Percentiles rank a stretch among this genome's conserved stretches.
These are phyloP conservation scores for Trifolium subterraneum DNA, from an alignment of 306 rosid species.

Conservation along the genomic window DNA sequence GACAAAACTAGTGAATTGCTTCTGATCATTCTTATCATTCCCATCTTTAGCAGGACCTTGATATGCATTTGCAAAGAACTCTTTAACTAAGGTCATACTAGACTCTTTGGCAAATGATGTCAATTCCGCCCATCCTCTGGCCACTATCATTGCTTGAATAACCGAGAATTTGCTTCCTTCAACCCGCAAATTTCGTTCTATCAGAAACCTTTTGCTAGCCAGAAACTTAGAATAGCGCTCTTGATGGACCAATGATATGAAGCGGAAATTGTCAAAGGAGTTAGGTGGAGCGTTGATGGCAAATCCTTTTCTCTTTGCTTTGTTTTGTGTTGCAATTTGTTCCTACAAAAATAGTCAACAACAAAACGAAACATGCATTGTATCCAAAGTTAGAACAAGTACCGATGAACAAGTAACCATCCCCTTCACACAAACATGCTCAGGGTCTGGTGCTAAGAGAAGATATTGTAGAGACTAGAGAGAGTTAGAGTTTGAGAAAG, in stretches of 20 bases:
- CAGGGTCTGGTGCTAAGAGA: not conserved
- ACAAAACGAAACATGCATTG: not conserved
- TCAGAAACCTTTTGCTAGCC: not conserved
- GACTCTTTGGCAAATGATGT: not conserved
- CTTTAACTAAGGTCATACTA: not conserved
- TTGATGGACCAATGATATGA: not conserved
- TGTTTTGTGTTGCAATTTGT: not conserved
- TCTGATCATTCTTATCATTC: not conserved
- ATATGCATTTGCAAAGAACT: constrained; percentile 7
- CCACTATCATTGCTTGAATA: not conserved
- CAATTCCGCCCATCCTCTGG: not conserved
- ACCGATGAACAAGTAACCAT: not conserved
- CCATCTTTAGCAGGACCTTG: not conserved
- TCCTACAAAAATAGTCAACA: not conserved
- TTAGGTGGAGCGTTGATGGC: not conserved
- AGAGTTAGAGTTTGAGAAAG: too few species aligned
- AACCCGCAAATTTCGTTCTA: not conserved
- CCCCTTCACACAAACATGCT: not conserved
- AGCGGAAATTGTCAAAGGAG: not conserved
- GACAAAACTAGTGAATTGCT: not conserved
- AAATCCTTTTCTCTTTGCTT: not conserved
- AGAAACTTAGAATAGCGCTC: not conserved
- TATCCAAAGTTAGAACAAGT: not conserved
- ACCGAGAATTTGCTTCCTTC: not conserved
- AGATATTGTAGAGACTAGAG: too few species aligned